Evolutionary conservation across 345 rosid genomes (phyloP).

Genomic region (Euclidium syriacum): DNA sequence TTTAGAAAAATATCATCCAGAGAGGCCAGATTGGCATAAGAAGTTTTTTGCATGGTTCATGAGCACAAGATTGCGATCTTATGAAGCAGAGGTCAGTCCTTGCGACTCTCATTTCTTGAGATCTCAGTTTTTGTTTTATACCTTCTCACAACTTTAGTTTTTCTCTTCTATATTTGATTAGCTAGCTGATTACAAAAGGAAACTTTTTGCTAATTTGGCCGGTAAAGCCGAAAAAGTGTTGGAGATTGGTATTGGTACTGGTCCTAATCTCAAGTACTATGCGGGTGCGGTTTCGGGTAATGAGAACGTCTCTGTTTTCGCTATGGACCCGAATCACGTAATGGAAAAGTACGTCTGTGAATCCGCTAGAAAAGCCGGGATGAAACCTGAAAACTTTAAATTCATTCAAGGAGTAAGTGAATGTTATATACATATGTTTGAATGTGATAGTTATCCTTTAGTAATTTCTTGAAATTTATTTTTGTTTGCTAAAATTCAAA

Average conservation of each 20-base stretch:
- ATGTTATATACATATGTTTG: no score
- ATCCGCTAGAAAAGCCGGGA: constrained; percentile 57
- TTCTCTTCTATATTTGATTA: constrained; percentile 1
- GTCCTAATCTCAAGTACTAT: constrained; percentile 71
- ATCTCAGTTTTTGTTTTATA: not conserved
- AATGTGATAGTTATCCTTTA: no score
- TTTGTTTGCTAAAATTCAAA: no score
- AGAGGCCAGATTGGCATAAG: constrained; percentile 71
- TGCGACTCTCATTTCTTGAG: not conserved
- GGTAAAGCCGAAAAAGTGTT: constrained; percentile 55
- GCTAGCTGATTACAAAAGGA: constrained; percentile 54
- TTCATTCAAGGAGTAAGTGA: constrained; percentile 64
- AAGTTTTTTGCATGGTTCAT: constrained; percentile 52
- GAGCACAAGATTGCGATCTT: constrained; percentile 42
- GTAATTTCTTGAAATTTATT: no score
- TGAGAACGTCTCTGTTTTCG: constrained; percentile 42
- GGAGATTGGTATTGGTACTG: constrained; percentile 79
- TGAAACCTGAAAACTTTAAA: constrained; percentile 48
- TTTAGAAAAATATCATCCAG: constrained; percentile 50
- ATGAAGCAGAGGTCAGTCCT: constrained; percentile 62
- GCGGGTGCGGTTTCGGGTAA: no score
- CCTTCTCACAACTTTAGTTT: not conserved
- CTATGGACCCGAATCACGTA: constrained; percentile 62
- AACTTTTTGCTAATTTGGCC: constrained; percentile 47
- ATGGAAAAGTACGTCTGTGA: constrained; percentile 59